phyloP scores from a whole-genome alignment of 1,284 basidiomycete genomes.

The Exobasidium cylindrosporum region DNA sequence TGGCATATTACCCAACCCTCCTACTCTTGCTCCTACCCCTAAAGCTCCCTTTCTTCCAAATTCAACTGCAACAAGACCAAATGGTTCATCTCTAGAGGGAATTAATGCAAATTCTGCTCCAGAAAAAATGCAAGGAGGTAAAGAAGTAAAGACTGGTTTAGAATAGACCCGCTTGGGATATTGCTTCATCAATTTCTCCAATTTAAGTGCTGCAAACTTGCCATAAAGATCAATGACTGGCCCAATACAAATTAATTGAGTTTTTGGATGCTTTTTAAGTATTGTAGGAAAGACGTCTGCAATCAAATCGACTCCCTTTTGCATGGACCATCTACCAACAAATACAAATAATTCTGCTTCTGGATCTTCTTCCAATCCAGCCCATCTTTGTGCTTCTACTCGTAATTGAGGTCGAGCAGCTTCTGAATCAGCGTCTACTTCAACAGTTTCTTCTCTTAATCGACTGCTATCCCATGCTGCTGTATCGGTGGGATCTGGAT shows the following conservation, averaged over 20 bases:
- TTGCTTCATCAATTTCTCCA: constrained; percentile 5
- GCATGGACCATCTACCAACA: constrained; percentile 9
- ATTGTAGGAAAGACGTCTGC: constrained; percentile 5
- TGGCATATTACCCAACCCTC: constrained; percentile 5
- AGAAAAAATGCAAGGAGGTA: constrained; percentile 6
- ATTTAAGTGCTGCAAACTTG: constrained; percentile 6
- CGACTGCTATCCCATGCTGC: neutral
- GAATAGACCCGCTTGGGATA: constrained; percentile 6
- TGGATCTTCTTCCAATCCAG: constrained; percentile 3
- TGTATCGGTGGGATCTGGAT: constrained; percentile 6
- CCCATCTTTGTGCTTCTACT: constrained; percentile 4
- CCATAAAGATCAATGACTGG: constrained; percentile 7
- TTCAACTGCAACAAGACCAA: constrained; percentile 7
- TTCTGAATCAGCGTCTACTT: neutral
- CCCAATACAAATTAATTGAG: constrained; percentile 1
- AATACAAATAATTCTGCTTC: constrained; percentile 8
- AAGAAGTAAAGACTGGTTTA: constrained; percentile 3
- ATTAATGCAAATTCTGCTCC: constrained; percentile 8
- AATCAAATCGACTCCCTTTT: constrained; percentile 8
- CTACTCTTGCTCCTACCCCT: constrained; percentile 3
- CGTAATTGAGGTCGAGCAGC: constrained; percentile 2
- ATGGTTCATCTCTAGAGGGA: constrained; percentile 5
- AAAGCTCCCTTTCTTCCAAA: constrained; percentile 9
- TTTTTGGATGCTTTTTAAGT: constrained; percentile 1
- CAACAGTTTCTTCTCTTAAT: neutral